phyloP scores from a whole-genome alignment of 1,139 yeast species.

The Debaryomyces sp. region DNA sequence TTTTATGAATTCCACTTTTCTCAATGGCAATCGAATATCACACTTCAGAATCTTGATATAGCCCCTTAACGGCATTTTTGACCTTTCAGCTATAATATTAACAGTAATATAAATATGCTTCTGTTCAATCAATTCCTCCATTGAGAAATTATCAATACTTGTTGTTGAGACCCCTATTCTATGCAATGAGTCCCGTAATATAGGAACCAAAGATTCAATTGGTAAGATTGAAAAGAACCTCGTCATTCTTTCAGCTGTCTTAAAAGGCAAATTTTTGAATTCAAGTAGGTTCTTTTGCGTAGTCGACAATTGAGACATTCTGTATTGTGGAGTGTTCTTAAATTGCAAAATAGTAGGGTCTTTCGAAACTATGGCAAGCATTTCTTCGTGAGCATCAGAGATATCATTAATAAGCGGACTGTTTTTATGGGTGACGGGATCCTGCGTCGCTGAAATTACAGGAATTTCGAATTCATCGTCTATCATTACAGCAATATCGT shows the following conservation, averaged over 20 bases:
- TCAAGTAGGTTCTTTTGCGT: constrained; percentile 12
- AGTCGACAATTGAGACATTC: constrained; percentile 7
- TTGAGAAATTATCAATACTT: constrained; percentile 14
- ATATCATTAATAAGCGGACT: constrained; percentile 23
- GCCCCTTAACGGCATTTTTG: constrained; percentile 50
- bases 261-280: constrained; percentile 14
- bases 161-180: constrained; percentile 37
- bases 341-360: constrained; percentile 59
- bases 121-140: neutral
- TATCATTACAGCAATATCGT: constrained; percentile 30
- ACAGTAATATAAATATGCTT: constrained; percentile 8
- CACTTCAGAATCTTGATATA: constrained; percentile 36
- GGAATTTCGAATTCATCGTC: constrained; percentile 31
- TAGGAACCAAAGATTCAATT: constrained; percentile 42
- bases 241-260: constrained; percentile 39
- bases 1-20: constrained; percentile 53
- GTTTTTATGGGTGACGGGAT: constrained; percentile 10
- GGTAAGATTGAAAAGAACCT: constrained; percentile 49
- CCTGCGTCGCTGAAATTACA: constrained; percentile 37
- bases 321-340: constrained; percentile 17
- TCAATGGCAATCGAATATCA: constrained; percentile 28
- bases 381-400: constrained; percentile 28
- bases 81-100: constrained; percentile 35
- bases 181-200: constrained; percentile 39
- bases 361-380: constrained; percentile 38